Conservation (phyloP, 2,329 filamentous ascomycete genomes). For the Diaporthe citri region DNA sequence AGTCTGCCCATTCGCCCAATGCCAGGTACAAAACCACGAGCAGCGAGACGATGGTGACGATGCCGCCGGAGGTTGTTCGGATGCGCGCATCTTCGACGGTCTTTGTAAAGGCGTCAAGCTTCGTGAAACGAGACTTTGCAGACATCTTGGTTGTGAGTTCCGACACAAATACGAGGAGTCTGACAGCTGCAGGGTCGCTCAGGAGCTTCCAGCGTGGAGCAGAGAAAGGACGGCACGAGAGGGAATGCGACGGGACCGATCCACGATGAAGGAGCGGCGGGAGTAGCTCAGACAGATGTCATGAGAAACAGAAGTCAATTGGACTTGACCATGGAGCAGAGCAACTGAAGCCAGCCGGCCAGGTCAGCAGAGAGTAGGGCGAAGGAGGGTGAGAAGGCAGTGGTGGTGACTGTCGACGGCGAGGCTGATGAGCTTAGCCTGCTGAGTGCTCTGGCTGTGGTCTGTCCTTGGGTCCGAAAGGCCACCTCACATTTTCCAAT, state of each 20-base stretch:
- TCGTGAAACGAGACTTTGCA: slow-evolving; percentile 91
- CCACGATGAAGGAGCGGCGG: slow-evolving; percentile 32
- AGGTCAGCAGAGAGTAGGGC: neutral
- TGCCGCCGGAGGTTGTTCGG: slow-evolving; percentile 93
- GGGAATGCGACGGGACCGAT: slow-evolving; percentile 24
- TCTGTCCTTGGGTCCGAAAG: slow-evolving; percentile 20
- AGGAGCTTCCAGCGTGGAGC: slow-evolving; percentile 7
- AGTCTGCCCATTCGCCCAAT: slow-evolving; percentile 97
- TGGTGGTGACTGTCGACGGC: slow-evolving; percentile 15
- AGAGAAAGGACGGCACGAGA: neutral
- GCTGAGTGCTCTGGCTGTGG: neutral
- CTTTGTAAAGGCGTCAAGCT: slow-evolving; percentile 98
- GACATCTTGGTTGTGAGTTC: slow-evolving; percentile 71
- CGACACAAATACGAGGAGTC: neutral
- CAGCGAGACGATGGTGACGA: slow-evolving; percentile 93
- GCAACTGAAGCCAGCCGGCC: slow-evolving; percentile 19
- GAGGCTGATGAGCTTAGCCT: slow-evolving; percentile 28
- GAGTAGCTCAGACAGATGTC: slow-evolving; percentile 12
- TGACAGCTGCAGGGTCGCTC: slow-evolving; percentile 3
- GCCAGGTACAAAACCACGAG: slow-evolving; percentile 89
- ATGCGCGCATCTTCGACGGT: slow-evolving; percentile 98
- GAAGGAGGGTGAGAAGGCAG: slow-evolving; percentile 10
- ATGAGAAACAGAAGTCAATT: slow-evolving; percentile 18
- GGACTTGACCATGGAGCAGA: slow-evolving; percentile 23
- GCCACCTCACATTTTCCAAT: slow-evolving; percentile 31